Evolutionary conservation across 768 basidiomycete species (phyloP).

Genomic region (Boletus reticuloceps): DNA sequence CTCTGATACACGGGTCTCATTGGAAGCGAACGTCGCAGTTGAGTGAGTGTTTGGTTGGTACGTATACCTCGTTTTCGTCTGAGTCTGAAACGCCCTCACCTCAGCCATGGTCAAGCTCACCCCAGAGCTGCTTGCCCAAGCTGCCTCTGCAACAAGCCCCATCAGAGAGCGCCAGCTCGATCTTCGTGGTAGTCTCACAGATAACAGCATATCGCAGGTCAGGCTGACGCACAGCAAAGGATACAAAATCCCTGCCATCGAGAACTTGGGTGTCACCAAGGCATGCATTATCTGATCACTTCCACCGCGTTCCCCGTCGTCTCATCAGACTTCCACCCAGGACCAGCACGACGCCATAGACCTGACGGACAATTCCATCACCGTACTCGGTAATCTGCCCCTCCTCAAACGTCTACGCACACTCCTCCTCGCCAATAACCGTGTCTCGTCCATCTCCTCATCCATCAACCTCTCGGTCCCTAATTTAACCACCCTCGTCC

Average conservation of each 20-base stretch:
- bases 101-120: slow-evolving; percentile 80
- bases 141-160: slow-evolving; percentile 73
- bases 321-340: slow-evolving; percentile 37
- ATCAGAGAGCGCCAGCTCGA: slow-evolving; percentile 90
- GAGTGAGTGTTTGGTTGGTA: neutral
- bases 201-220: slow-evolving; percentile 3
- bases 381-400: slow-evolving; percentile 80
- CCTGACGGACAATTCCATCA: slow-evolving; percentile 88
- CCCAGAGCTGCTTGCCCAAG: slow-evolving; percentile 86
- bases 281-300: slow-evolving; percentile 41
- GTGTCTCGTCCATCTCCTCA: slow-evolving; percentile 77
- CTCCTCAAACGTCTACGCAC: slow-evolving; percentile 81
- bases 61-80: slow-evolving; percentile 25
- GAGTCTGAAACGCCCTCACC: slow-evolving; percentile 34
- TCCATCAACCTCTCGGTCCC: slow-evolving; percentile 82
- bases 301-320: slow-evolving; percentile 4
- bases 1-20: slow-evolving; percentile 75
- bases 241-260: slow-evolving; percentile 92
- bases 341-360: slow-evolving; percentile 95
- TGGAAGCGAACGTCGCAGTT: slow-evolving; percentile 19
- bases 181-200: slow-evolving; percentile 64
- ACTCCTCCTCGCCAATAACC: slow-evolving; percentile 87
- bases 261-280: slow-evolving; percentile 93
- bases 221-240: slow-evolving; percentile 44
- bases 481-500: slow-evolving; percentile 77